Conservation (phyloP, 148 eudicot genomes). For the Nepenthes gracilis region DNA sequence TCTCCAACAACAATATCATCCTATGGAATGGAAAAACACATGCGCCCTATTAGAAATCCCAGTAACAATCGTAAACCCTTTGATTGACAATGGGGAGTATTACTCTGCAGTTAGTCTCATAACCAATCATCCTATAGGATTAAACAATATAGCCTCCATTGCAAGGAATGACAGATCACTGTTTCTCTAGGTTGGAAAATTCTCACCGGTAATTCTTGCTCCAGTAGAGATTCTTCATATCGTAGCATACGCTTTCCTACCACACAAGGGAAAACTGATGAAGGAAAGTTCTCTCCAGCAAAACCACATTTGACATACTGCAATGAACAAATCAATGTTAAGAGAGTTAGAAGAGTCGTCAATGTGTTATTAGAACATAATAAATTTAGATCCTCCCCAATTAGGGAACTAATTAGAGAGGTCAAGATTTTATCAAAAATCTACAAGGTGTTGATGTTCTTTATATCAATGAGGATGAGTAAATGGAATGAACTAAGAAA, state of each 20-base stretch:
- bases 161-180: neutral
- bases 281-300: constrained; percentile 97
- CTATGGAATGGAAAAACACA: constrained; percentile 23
- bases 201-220: constrained; percentile 79
- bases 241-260: constrained; percentile 95
- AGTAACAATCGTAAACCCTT: neutral
- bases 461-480: no score
- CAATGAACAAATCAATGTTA: constrained; percentile 10
- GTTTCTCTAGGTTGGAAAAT: neutral
- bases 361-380: no score
- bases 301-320: constrained; percentile 99
- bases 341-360: neutral
- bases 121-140: neutral
- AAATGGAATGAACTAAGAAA: no score
- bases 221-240: constrained; percentile 89
- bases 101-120: neutral
- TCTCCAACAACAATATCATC: constrained; percentile 95
- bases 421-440: no score
- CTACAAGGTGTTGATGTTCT: no score
- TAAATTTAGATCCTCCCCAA: no score
- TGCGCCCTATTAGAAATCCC: constrained; percentile 1
- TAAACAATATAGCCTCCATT: no score
- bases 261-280: constrained; percentile 96
- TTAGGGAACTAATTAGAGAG: no score
- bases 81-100: neutral